These are phyloP conservation scores for Acanthamoeba lenticulata DNA, from an alignment of 208 protist species.

Conservation along the genomic window DNA sequence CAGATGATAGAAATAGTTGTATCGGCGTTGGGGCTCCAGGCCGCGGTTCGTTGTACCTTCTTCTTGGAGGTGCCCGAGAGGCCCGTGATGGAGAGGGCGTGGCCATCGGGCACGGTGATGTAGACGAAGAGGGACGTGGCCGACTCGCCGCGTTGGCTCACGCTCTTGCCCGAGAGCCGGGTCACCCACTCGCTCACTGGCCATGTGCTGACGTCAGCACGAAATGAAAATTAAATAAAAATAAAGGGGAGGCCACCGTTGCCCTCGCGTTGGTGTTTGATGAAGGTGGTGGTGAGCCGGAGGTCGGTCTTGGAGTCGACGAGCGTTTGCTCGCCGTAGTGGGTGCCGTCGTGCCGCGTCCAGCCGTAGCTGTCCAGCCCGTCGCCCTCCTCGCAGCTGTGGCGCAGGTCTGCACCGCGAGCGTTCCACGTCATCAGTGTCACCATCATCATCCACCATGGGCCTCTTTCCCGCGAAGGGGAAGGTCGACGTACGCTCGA, in stretches of 20 bases:
- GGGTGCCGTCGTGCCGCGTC: slow-evolving; percentile 79
- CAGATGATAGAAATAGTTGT: too few relatives aligned
- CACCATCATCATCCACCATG: not conserved
- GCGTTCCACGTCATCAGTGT: not conserved
- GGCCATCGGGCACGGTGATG: slow-evolving; percentile 41
- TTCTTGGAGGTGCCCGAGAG: not conserved
- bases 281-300: slow-evolving; percentile 11
- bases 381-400: slow-evolving; percentile 75
- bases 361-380: slow-evolving; percentile 77
- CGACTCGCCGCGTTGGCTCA: not conserved
- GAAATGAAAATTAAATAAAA: not conserved
- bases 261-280: not conserved
- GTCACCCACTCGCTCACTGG: slow-evolving; percentile 18
- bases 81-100: not conserved
- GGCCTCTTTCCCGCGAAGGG: not conserved
- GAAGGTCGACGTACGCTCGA: not conserved
- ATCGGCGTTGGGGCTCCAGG: too few relatives aligned
- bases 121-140: slow-evolving; percentile 24
- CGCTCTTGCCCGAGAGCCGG: slow-evolving; percentile 3
- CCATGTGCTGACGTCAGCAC: not conserved
- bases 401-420: slow-evolving; percentile 44
- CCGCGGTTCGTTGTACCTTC: not conserved
- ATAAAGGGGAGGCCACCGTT: not conserved
- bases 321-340: slow-evolving; percentile 79
- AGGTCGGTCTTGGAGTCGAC: slow-evolving; percentile 70